A percentile compares a stretch with the other conserved stretches of the same genome.
Evolutionary conservation across 1,139 yeast species (phyloP).

Genomic region (Scheffersomyces titani): DNA sequence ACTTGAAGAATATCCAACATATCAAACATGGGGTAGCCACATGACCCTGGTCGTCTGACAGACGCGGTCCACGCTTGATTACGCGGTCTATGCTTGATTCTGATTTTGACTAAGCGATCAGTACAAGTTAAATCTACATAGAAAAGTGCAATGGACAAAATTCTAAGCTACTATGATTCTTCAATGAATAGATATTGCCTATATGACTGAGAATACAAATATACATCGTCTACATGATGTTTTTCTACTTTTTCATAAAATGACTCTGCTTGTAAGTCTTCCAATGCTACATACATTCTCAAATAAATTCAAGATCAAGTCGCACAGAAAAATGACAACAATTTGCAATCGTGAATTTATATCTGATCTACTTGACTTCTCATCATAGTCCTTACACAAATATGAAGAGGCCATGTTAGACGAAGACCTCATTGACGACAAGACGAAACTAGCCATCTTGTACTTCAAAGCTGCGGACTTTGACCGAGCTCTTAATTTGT

Average conservation of each 20-base stretch:
- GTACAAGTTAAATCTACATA: too few species aligned
- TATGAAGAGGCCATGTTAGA: conserved; percentile 4
- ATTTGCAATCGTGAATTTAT: not conserved
- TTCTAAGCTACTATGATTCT: too few species aligned
- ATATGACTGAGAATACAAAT: too few species aligned
- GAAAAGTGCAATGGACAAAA: too few species aligned
- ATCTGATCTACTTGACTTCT: not conserved
- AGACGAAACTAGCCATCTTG: conserved; percentile 30
- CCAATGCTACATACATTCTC: too few species aligned
- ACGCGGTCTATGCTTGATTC: not conserved
- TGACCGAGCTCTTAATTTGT: conserved; percentile 12
- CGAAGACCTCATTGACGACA: conserved; percentile 27
- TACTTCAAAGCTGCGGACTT: conserved; percentile 34
- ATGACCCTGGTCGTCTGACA: not conserved
- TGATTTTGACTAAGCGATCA: too few species aligned
- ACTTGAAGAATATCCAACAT: not conserved
- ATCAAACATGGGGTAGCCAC: not conserved
- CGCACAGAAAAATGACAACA: not conserved
- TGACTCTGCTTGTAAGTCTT: too few species aligned
- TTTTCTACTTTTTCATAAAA: too few species aligned
- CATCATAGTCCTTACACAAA: not conserved
- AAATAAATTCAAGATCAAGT: not conserved
- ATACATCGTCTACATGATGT: too few species aligned
- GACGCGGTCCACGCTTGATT: not conserved
- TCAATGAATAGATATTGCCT: too few species aligned